A percentile compares a stretch with the other conserved stretches of the same genome.
Evolutionary conservation across 306 rosid species (phyloP).

Genomic region (Echinosophora koreensis): DNA sequence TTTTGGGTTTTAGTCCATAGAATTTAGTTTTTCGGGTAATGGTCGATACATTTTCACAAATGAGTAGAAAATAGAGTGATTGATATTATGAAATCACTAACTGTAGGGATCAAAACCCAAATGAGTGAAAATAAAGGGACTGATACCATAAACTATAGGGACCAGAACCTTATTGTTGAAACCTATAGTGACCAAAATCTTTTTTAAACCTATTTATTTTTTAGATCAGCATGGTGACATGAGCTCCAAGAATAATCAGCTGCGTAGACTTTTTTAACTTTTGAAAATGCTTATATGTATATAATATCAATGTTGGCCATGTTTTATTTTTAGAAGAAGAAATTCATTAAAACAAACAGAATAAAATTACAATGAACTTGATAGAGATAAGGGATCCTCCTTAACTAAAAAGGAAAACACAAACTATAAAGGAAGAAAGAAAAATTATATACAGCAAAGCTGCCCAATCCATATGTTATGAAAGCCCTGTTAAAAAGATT

Average conservation of each 20-base stretch:
- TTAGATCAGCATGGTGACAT: constrained; percentile 5
- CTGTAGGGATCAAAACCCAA: no score
- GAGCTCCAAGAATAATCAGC: not conserved
- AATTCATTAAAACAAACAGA: not conserved
- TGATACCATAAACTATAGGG: no score
- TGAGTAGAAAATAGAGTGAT: no score
- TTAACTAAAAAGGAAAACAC: not conserved
- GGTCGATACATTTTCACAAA: no score
- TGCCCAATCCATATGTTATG: not conserved
- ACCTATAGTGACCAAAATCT: no score
- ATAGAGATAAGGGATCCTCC: not conserved
- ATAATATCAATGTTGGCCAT: not conserved
- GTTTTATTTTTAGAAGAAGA: not conserved
- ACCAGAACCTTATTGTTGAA: no score
- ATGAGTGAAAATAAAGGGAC: no score
- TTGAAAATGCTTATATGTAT: constrained; percentile 9
- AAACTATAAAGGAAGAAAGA: not conserved
- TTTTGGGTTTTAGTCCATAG: no score
- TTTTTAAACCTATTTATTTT: not conserved
- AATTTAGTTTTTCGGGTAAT: no score
- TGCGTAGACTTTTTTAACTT: not conserved
- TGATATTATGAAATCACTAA: no score
- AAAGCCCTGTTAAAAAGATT: not conserved
- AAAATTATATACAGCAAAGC: not conserved
- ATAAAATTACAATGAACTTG: not conserved